These are phyloP conservation scores for Metarhizium album DNA, from an alignment of 2,329 filamentous ascomycete species.

Conservation along the genomic window DNA sequence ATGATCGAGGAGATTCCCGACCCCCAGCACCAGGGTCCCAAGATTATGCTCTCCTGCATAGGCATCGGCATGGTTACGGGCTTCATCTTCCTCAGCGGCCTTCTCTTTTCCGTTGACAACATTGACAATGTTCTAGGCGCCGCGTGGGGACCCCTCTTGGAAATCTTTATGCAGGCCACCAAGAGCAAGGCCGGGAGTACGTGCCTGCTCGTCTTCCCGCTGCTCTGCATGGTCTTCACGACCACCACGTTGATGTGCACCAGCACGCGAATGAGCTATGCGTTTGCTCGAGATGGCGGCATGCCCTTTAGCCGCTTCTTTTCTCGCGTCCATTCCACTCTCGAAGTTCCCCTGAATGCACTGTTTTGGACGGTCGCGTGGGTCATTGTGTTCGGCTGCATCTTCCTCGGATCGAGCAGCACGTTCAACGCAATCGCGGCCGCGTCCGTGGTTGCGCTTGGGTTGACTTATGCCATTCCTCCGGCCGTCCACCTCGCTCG, in stretches of 20 bases:
- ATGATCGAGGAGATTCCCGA: constrained; percentile 46
- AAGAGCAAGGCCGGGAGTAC: constrained; percentile 49
- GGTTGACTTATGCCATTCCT: constrained; percentile 66
- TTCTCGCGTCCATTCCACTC: constrained; percentile 45
- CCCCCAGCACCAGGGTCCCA: constrained; percentile 44
- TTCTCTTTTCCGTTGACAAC: constrained; percentile 58
- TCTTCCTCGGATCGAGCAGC: constrained; percentile 57
- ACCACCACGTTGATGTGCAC: constrained; percentile 55
- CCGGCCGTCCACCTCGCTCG: constrained; percentile 58
- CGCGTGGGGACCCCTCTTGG: constrained; percentile 43
- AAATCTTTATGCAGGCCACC: constrained; percentile 55
- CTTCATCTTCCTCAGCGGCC: constrained; percentile 47
- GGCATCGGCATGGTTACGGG: constrained; percentile 52
- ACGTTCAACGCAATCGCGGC: constrained; percentile 66
- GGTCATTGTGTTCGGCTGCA: constrained; percentile 56
- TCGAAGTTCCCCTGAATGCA: constrained; percentile 57
- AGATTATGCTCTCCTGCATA: constrained; percentile 56
- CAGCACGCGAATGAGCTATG: constrained; percentile 53
- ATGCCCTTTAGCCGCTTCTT: constrained; percentile 52
- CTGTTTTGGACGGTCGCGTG: constrained; percentile 48
- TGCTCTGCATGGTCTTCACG: constrained; percentile 54
- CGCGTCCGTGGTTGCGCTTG: constrained; percentile 62
- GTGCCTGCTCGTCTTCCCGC: constrained; percentile 54
- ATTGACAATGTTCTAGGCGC: constrained; percentile 45
- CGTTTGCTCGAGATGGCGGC: constrained; percentile 53